Evolutionary conservation across 2,329 filamentous ascomycete species (phyloP), one percentile per base, ranked within the genome.

Genomic region (Herpotrichia juniperi): DNA sequence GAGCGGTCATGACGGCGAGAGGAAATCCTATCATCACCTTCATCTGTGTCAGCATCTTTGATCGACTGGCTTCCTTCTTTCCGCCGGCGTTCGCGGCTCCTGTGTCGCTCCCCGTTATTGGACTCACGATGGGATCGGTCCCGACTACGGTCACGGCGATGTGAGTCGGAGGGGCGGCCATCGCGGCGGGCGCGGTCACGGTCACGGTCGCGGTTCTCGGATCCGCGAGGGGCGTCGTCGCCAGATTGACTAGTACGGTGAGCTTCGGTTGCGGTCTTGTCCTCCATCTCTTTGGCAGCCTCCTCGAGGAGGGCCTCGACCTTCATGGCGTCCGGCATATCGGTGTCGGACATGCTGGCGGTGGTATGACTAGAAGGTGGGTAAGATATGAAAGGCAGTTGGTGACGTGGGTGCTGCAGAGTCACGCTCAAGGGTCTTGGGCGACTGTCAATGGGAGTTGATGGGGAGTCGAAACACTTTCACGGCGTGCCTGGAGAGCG

Each of bases 261-360:
- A 24, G 32, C 45, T 10, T 24, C 11, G 4, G 39, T 40, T 3
- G 4, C 49, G 9, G 9, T 6, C 42, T 51, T 42, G 32, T 46
- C 67, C 53, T 68, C 52, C 17, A 61, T 52, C 17, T 68, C 63
- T 50, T 56, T 57, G 28, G 59, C 64, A 14, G 62, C 61, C 50
- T 64, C 90, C 76, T 96, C 92, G 63, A 97, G 86, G 60, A 97
- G 84, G 61, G 91, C 91, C 81, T 97, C 93, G 66, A 97, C 91
- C 81, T 97, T 93, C 66, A 96, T 91, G 74, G 82, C 82, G 42
- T 59, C 46, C 28, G 28, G 45, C n/a, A 40, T 40, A 10, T 40
- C 37, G 22, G 8, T 49, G 39, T 42, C 43, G 16, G 40, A 17
- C 42, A 26, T 48, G 45, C 2, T 47, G 32, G 9, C 19, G 10